These are phyloP conservation scores for Flaveria trinervia DNA, from an alignment of 129 eudicot species.

Conservation along the genomic window DNA sequence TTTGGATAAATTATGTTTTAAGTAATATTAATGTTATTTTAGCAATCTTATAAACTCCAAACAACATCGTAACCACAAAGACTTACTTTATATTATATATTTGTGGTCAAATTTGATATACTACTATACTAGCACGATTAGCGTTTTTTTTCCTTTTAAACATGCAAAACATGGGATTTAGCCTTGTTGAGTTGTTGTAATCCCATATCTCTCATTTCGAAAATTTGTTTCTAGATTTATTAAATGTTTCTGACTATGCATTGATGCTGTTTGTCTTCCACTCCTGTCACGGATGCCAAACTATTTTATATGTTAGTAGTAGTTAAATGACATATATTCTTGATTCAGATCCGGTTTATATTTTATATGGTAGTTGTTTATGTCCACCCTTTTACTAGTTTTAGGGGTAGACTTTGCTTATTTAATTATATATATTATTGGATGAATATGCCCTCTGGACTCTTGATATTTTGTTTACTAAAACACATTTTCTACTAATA, in stretches of 20 bases:
- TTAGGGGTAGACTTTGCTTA: not conserved
- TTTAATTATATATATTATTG: not conserved
- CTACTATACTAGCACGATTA: not conserved
- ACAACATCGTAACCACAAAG: too few relatives aligned
- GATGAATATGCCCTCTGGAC: too few relatives aligned
- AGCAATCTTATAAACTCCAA: too few relatives aligned
- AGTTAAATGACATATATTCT: not conserved
- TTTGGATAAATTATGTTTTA: too few relatives aligned
- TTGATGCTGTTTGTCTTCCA: constrained; percentile 16
- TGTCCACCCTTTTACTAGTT: constrained; percentile 9
- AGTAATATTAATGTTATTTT: too few relatives aligned
- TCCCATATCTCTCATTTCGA: not conserved
- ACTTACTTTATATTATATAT: too few relatives aligned
- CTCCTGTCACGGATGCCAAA: constrained; percentile 4
- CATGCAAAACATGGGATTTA: not conserved
- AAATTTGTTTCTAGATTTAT: constrained; percentile 1
- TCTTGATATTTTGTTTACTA: too few relatives aligned
- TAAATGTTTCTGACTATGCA: not conserved
- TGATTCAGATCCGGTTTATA: constrained; percentile 20
- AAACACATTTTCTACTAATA: too few relatives aligned
- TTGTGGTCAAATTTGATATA: too few relatives aligned
- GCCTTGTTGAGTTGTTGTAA: too few relatives aligned
- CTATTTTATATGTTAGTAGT: not conserved
- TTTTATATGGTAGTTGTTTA: not conserved
- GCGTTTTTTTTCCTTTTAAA: not conserved